Evolutionary conservation across 2,329 filamentous ascomycete species (phyloP).

Genomic region (Cordyceps javanica): DNA sequence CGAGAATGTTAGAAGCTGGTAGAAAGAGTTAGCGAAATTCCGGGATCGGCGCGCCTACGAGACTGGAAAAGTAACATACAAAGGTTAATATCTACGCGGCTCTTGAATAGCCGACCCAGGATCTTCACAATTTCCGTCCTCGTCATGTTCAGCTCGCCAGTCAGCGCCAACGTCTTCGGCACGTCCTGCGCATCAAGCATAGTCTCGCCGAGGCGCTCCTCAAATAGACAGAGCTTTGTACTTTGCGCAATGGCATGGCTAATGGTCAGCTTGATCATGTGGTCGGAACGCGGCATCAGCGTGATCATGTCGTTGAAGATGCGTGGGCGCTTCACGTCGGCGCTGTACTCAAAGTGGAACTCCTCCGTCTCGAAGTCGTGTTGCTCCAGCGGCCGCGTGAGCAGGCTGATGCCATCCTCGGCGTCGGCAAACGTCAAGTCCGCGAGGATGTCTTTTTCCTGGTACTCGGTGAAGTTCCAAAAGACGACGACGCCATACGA

Average conservation of each 20-base stretch:
- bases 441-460: conserved; percentile 93
- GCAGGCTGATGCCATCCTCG: conserved; percentile 58
- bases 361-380: conserved; percentile 96
- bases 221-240: conserved; percentile 92
- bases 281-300: conserved; percentile 77
- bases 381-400: conserved; percentile 74
- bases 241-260: conserved; percentile 96
- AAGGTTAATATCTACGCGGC: conserved; percentile 92
- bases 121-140: conserved; percentile 89
- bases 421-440: conserved; percentile 84
- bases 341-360: conserved; percentile 96
- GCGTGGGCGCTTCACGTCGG: conserved; percentile 74
- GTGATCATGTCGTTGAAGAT: conserved; percentile 99
- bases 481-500: conserved; percentile 97
- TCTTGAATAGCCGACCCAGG: conserved; percentile 84
- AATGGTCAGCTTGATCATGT: conserved; percentile 98
- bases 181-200: conserved; percentile 92
- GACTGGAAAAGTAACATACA: conserved; percentile 55
- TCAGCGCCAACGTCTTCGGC: conserved; percentile 80
- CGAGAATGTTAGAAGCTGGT: conserved; percentile 85
- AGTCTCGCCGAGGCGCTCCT: conserved; percentile 90
- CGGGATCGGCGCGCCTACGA: too few relatives aligned
- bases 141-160: conserved; percentile 85
- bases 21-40: neutral
- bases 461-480: conserved; percentile 95